Conservation (phyloP, 768 basidiomycete species). For the Pisolithus microcarpus region DNA sequence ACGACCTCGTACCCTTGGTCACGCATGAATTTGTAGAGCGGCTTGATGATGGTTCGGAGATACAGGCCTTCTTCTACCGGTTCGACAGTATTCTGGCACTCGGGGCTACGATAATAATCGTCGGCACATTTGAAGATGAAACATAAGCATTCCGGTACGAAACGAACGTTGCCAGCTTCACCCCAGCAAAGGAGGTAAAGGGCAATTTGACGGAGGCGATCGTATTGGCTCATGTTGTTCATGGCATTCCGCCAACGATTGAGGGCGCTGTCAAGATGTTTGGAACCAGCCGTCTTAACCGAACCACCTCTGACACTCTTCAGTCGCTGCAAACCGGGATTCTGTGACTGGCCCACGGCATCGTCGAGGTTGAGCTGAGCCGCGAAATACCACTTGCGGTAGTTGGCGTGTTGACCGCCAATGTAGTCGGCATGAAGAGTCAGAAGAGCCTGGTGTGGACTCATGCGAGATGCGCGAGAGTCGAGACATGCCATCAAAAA, state of each 20-base stretch:
- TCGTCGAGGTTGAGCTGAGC: slow-evolving; percentile 99
- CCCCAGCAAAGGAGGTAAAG: slow-evolving; percentile 98
- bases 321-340: slow-evolving; percentile 85
- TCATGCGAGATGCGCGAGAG: slow-evolving; percentile 96
- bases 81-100: slow-evolving; percentile 91
- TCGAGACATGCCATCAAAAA: slow-evolving; percentile 98
- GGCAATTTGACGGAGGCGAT: slow-evolving; percentile 92
- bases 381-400: slow-evolving; percentile 99
- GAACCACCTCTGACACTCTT: slow-evolving; percentile 65
- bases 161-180: slow-evolving; percentile 94
- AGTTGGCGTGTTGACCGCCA: slow-evolving; percentile 97
- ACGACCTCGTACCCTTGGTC: slow-evolving; percentile 96
- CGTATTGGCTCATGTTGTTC: slow-evolving; percentile 99
- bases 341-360: slow-evolving; percentile 91
- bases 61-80: slow-evolving; percentile 94
- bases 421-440: slow-evolving; percentile 99
- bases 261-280: slow-evolving; percentile 89
- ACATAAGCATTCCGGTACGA: slow-evolving; percentile 93
- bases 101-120: slow-evolving; percentile 97
- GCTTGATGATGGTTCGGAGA: slow-evolving; percentile 86
- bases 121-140: slow-evolving; percentile 99
- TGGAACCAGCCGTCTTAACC: slow-evolving; percentile 48
- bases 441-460: slow-evolving; percentile 89
- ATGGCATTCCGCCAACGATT: slow-evolving; percentile 97
- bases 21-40: slow-evolving; percentile 90